These are phyloP conservation scores for Nigrograna mackinnonii DNA, from an alignment of 2,329 filamentous ascomycete species.

Conservation along the genomic window DNA sequence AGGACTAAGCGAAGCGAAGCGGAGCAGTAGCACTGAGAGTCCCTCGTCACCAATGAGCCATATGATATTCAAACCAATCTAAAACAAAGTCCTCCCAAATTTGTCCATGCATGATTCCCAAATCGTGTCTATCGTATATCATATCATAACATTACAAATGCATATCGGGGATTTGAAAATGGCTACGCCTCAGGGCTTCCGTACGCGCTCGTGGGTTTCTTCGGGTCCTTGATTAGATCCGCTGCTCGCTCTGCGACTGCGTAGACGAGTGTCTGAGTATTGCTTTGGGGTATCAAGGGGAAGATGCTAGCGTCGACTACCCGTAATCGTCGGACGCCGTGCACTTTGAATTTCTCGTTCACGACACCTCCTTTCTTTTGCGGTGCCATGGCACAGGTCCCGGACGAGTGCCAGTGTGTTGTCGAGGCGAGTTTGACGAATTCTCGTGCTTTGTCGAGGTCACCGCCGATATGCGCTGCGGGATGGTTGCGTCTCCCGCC, in stretches of 20 bases:
- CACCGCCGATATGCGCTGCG: slow-evolving; percentile 7
- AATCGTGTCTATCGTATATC: too few species aligned
- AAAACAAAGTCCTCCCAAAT: too few species aligned
- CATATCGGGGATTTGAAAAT: too few species aligned
- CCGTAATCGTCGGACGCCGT: slow-evolving; percentile 16
- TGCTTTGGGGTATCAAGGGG: slow-evolving; percentile 14
- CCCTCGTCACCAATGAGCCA: too few species aligned
- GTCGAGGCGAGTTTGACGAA: slow-evolving; percentile 6
- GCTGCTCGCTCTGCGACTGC: slow-evolving; percentile 19
- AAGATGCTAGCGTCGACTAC: slow-evolving; percentile 20
- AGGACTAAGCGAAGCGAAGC: too few species aligned
- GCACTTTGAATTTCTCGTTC: slow-evolving; percentile 13
- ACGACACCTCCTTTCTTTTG: slow-evolving; percentile 18
- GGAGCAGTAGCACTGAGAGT: too few species aligned
- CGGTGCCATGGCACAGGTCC: slow-evolving; percentile 24
- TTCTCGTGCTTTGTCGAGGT: slow-evolving; percentile 17
- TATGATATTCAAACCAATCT: too few species aligned
- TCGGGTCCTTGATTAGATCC: slow-evolving; percentile 15
- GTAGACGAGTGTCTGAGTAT: slow-evolving; percentile 18
- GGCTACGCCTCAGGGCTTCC: too few species aligned
- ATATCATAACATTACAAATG: too few species aligned
- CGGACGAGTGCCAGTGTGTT: slow-evolving; percentile 23
- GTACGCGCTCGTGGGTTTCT: too few species aligned
- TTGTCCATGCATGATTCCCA: too few species aligned
- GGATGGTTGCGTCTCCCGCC: slow-evolving; percentile 19